These are phyloP conservation scores for Chenopodium suecicum DNA, from an alignment of 148 eudicot species.

Conservation along the genomic window DNA sequence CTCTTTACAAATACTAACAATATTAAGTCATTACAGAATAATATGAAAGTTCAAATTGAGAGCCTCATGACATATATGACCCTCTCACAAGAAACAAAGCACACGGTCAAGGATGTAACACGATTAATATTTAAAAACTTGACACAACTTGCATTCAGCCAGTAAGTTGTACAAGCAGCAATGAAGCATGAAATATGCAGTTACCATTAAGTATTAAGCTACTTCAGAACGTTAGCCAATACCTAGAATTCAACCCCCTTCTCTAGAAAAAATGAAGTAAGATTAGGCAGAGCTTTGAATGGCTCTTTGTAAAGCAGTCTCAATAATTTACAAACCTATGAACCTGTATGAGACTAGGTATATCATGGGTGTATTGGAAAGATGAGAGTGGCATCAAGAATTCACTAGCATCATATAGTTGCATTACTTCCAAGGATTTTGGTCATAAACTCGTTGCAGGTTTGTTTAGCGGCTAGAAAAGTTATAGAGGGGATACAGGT, in stretches of 20 bases:
- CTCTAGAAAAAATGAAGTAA: neutral
- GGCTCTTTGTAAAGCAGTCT: neutral
- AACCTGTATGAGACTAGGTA: neutral
- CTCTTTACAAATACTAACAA: neutral
- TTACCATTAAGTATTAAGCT: neutral
- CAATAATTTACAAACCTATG: neutral
- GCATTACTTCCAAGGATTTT: neutral
- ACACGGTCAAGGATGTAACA: neutral
- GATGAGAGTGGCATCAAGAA: neutral
- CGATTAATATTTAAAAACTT: neutral
- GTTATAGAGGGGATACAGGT: neutral
- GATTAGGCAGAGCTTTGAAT: neutral
- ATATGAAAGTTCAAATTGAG: neutral
- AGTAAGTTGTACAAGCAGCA: neutral
- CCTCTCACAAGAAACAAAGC: neutral
- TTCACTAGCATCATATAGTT: slow-evolving; percentile 6
- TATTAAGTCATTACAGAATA: neutral
- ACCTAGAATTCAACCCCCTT: neutral
- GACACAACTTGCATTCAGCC: neutral
- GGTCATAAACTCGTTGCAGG: neutral
- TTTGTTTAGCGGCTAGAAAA: neutral
- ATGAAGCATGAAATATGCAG: neutral
- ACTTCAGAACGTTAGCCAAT: neutral
- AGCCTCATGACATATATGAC: neutral
- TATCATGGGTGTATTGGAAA: neutral